Evolutionary conservation across 805 yeast genomes (phyloP).

Genomic region (Candida suzukii): DNA sequence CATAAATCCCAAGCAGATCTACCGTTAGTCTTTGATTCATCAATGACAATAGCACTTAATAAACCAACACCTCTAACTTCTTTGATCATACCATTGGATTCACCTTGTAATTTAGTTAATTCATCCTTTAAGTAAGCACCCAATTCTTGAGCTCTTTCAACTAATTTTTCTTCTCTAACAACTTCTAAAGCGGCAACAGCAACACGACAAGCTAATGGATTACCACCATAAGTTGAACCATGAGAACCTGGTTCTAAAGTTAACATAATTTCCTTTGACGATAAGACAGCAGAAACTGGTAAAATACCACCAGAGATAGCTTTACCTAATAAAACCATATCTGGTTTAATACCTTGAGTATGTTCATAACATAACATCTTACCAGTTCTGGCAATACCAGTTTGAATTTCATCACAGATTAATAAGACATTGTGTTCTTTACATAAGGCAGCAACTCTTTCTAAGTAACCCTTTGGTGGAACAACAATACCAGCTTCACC

Average conservation of each 20-base stretch:
- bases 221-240: slow-evolving; percentile 97
- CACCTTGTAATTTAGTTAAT: slow-evolving; percentile 44
- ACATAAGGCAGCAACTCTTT: slow-evolving; percentile 67
- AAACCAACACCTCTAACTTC: slow-evolving; percentile 82
- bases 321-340: slow-evolving; percentile 83
- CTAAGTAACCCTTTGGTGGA: slow-evolving; percentile 77
- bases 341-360: slow-evolving; percentile 72
- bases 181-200: slow-evolving; percentile 92
- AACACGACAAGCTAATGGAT: slow-evolving; percentile 88
- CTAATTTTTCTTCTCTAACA: slow-evolving; percentile 79
- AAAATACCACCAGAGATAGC: slow-evolving; percentile 93
- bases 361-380: slow-evolving; percentile 90
- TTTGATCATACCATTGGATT: slow-evolving; percentile 45
- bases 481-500: slow-evolving; percentile 98
- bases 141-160: slow-evolving; percentile 63
- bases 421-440: slow-evolving; percentile 77
- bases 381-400: slow-evolving; percentile 97
- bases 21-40: slow-evolving; percentile 74
- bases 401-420: slow-evolving; percentile 95
- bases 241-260: slow-evolving; percentile 92
- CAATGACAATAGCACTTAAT: slow-evolving; percentile 86
- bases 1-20: slow-evolving; percentile 96
- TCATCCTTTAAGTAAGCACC: slow-evolving; percentile 66
- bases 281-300: slow-evolving; percentile 87
- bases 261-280: slow-evolving; percentile 85